Evolutionary conservation across 176 grass and related monocot genomes (phyloP), one percentile per base, ranked within the genome.

Genomic region (Musa acuminata): DNA sequence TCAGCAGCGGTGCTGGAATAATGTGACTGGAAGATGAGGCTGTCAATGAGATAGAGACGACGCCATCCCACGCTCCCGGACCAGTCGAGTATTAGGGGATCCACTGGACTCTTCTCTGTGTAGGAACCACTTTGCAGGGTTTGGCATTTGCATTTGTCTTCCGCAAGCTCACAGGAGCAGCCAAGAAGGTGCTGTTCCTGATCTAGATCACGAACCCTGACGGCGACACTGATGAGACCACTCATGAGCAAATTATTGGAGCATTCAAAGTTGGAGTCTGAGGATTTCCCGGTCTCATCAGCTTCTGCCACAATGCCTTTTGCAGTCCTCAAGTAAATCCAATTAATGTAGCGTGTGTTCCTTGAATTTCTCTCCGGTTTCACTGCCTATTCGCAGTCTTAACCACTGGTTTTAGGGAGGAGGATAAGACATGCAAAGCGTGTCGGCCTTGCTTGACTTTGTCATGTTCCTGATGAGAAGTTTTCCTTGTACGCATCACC

Each of bases 211-310:
- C 57, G 8, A 60, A n/a, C 57, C 57, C n/a, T 60, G 57, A 60
- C 21, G 57, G 16, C 4, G 57, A 60, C 57, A 9, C 17, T n/a
- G 57, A 20, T 60, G 57, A 60, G 57, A 60, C 57, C 57, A 60
- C 57, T 60, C 57, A 60, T 60, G 57, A 20, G 57, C 57, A 60
- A n/a, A 60, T 60, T 60, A 60, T 60, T 60, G 57, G 57, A n/a
- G 57, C 57, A 60, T 60, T 60, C n/a, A 60, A 60, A 60, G 17
- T 19, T 60, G 7, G 57, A 60, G 57, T 60, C 13, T 17, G 55
- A 58, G 11, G 55, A 58, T n/a, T 60, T 20, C 14, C 7, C 57
- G 17, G 57, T 17, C n/a, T n/a, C 57, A 19, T 60, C 57, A 19
- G 19, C 57, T n/a, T 19, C 57, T 60, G 7, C 57, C 16, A 7